Percentiles rank a stretch among this genome's conserved stretches.
phyloP scores from a whole-genome alignment of 176 grass and related monocot genomes.

The Triticum timopheevii region DNA sequence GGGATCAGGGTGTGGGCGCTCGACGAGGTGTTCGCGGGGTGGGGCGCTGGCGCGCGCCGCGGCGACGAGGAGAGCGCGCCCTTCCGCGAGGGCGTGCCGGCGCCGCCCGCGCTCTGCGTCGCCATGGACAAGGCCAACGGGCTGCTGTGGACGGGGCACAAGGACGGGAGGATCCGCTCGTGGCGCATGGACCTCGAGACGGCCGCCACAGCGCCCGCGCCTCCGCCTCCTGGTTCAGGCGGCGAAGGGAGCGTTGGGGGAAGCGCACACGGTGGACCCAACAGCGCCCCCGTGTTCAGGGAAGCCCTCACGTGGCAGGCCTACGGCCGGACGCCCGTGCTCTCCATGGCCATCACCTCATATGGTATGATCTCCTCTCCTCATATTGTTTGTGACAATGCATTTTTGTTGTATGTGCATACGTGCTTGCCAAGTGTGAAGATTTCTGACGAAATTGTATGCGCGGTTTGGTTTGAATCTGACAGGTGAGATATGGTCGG shows the following conservation, averaged over 20 bases:
- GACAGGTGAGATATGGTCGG: slow-evolving; percentile 93
- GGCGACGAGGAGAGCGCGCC: slow-evolving; percentile 88
- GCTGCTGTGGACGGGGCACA: slow-evolving; percentile 88
- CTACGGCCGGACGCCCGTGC: slow-evolving; percentile 63
- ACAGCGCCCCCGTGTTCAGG: slow-evolving; percentile 48
- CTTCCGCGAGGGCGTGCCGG: slow-evolving; percentile 67
- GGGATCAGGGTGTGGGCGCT: slow-evolving; percentile 55
- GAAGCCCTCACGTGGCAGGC: slow-evolving; percentile 89
- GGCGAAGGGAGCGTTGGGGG: slow-evolving; percentile 31
- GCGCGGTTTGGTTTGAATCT: slow-evolving; percentile 8
- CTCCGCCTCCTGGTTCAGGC: slow-evolving; percentile 16
- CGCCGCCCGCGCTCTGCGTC: slow-evolving; percentile 72
- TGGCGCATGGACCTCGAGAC: slow-evolving; percentile 67
- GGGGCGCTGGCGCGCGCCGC: slow-evolving; percentile 54
- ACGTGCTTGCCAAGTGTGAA: background rate
- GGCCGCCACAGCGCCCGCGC: slow-evolving; percentile 15
- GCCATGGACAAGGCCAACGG: slow-evolving; percentile 67
- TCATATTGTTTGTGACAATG: background rate
- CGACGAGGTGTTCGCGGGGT: slow-evolving; percentile 52
- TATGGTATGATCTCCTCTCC: slow-evolving; percentile 54
- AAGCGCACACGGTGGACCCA: slow-evolving; percentile 17
- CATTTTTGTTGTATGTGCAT: background rate
- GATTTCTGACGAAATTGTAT: no score
- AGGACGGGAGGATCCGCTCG: slow-evolving; percentile 85
- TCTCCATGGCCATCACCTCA: slow-evolving; percentile 82